phyloP scores from a whole-genome alignment of 2,329 filamentous ascomycete genomes.

The Monascus ruber region DNA sequence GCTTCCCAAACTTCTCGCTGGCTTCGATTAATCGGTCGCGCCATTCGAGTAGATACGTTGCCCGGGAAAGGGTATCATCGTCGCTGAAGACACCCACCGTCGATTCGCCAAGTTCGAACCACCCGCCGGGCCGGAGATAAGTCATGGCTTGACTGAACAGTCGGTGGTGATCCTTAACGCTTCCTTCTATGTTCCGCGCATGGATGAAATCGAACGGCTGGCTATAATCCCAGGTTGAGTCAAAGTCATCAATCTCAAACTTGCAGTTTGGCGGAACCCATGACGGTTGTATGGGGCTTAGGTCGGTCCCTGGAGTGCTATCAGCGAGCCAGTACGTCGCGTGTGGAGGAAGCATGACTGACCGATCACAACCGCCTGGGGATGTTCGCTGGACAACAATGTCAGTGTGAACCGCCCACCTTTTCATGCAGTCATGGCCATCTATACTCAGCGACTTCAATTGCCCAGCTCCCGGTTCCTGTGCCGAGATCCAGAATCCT shows the following conservation, averaged over 20 bases:
- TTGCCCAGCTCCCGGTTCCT: constrained; percentile 16
- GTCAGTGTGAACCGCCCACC: background rate
- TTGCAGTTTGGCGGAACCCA: constrained; percentile 18
- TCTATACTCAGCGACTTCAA: constrained; percentile 10
- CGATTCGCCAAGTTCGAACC: constrained; percentile 37
- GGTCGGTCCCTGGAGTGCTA: constrained; percentile 12
- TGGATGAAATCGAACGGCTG: constrained; percentile 19
- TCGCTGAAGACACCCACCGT: constrained; percentile 19
- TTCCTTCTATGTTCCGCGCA: constrained; percentile 14
- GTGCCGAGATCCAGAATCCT: constrained; percentile 16
- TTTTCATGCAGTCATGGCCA: background rate
- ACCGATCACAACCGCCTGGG: constrained; percentile 12
- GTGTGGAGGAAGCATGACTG: background rate
- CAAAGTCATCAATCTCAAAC: constrained; percentile 20
- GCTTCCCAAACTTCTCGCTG: constrained; percentile 21
- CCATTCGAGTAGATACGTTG: constrained; percentile 16
- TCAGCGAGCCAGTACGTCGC: too few relatives aligned
- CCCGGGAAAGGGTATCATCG: constrained; percentile 16
- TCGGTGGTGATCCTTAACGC: constrained; percentile 10
- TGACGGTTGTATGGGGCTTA: constrained; percentile 16
- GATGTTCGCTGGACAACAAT: constrained; percentile 10
- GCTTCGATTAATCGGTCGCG: constrained; percentile 15
- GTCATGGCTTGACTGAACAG: constrained; percentile 15
- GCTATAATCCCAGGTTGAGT: constrained; percentile 13
- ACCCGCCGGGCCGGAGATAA: constrained; percentile 39